Evolutionary conservation across 1,284 basidiomycete species (phyloP), one percentile per base, ranked within the genome.

Genomic region (Albatrellus sp.): DNA sequence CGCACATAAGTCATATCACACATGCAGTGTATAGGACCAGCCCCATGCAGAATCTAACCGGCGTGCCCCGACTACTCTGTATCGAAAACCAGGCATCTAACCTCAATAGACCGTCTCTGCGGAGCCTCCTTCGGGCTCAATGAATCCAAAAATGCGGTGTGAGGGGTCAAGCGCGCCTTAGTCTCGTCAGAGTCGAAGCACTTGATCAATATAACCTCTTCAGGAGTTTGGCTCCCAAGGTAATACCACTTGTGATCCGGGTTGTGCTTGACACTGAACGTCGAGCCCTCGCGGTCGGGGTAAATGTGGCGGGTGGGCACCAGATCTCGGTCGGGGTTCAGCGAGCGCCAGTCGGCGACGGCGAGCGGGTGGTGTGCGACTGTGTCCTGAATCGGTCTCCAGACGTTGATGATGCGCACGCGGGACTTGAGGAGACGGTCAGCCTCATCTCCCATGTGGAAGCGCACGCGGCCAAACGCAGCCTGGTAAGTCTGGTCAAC

Each of bases 401-500:
- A 75, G 45, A 74, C 63, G 54, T 75, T 76, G 62, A 75, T 69
- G 48, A 75, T 65, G 47, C 68, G 69, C 32, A 69, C 76, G 31
- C 80, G 74, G n/a, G 63, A 61, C 49, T 68, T 56, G 19, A 75
- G 61, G 8, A 72, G 63, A 13, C 58, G 59, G 3, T 68, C 64
- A 1, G 60, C 73, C 1, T 76, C 72, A 7, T 57, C 60, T 12
- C 65, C 66, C 24, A 74, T 64, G 50, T 79, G 75, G 11, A 69
- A 64, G 47, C 69, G 67, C 2, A 80, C 75, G 16, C 76, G 72
- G 2, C 60, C 62, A 17, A 69, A 59, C 11, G 71, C 61, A 2
- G 75, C 67, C 9, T 60, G 52, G 34, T 62, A 65, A 0, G 77
- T 76, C 57, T 80, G 77, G 55, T 80, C 78, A 45, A 77, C 69